Conservation (phyloP, 2,329 filamentous ascomycete genomes). For the Atkinsonella hypoxylon region DNA sequence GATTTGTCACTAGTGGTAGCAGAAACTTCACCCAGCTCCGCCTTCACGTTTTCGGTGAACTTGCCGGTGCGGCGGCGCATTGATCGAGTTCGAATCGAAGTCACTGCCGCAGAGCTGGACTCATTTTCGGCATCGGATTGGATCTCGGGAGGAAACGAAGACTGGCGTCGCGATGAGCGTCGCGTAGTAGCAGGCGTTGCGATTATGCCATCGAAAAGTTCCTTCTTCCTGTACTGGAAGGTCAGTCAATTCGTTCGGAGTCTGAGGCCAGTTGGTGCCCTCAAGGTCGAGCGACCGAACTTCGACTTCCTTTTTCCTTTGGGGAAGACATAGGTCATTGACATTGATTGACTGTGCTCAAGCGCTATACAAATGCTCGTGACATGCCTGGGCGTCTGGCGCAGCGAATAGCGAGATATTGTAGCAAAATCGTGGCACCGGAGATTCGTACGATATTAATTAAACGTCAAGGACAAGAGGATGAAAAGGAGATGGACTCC, state of each 20-base stretch:
- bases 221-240: constrained; percentile 39
- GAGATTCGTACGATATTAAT: neutral
- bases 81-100: constrained; percentile 20
- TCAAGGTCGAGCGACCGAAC: neutral
- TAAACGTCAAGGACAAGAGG: neutral
- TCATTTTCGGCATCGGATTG: constrained; percentile 36
- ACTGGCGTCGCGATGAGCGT: constrained; percentile 38
- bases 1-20: constrained; percentile 21
- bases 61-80: constrained; percentile 36
- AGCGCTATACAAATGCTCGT: neutral
- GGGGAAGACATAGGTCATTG: neutral
- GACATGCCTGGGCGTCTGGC: constrained; percentile 19
- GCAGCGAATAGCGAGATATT: constrained; percentile 19
- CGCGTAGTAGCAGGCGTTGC: constrained; percentile 34
- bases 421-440: neutral
- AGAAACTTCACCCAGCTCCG: constrained; percentile 25
- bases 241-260: constrained; percentile 2
- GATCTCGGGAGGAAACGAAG: constrained; percentile 31
- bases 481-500: neutral
- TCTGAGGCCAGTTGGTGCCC: neutral
- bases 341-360: neutral
- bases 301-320: too few species aligned
- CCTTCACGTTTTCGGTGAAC: constrained; percentile 38
- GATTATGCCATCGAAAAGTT: constrained; percentile 49
- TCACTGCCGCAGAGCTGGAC: constrained; percentile 35